Base-by-base conservation (phyloP, 108 stramenopile genomes). In the Cyclostephanos invisitatus region DNA sequence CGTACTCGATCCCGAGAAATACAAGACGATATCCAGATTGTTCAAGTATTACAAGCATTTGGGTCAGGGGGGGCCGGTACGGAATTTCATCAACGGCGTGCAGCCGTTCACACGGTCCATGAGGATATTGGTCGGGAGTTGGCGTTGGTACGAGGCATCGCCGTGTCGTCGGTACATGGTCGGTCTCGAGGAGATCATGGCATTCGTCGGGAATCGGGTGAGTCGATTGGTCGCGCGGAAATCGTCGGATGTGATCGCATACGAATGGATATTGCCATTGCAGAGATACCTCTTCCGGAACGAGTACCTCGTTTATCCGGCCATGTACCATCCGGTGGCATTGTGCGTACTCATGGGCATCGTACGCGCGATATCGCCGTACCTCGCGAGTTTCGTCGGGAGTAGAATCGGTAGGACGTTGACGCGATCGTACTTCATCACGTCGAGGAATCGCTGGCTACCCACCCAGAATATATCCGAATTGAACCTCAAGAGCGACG, bases 151-250 rank as follows among this genome's bases (percentile, higher is more conserved):
- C 36, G 67, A 87, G 57, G 68, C 89, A 0, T 86, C 86, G 0
- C 58, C 74, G 11, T 84, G 77, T 38, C 83, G 91, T 47, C 71
- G 86, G 38, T 65, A 54, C 27, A 88, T 89, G 74, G 88, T 86
- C 11, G 76, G 77, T 0, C 68, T 82, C 0, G 85, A 87, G 64
- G 78, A 88, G 58, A 38, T 65, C n/a, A 81, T 81, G 80, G 91
- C 91, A 7, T 91, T 91, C 27, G 69, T 91, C 68, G 91, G 91
- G 7, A 91, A 91, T 73, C 66, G 88, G 47, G 80, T 78, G 22
- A 86, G 77, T 25, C 91, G 91, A 9, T 70, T 77, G 40, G 72
- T 71, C 2, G 82, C 85, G 18, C 70, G 91, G 11, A 24, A 53
- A 7, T 27, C 64, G 21, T 74, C 74, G n/a, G 91, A 88, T 67